Evolutionary conservation across 495 filamentous ascomycete genomes (phyloP).

Genomic region (Tetracladium setigerum): DNA sequence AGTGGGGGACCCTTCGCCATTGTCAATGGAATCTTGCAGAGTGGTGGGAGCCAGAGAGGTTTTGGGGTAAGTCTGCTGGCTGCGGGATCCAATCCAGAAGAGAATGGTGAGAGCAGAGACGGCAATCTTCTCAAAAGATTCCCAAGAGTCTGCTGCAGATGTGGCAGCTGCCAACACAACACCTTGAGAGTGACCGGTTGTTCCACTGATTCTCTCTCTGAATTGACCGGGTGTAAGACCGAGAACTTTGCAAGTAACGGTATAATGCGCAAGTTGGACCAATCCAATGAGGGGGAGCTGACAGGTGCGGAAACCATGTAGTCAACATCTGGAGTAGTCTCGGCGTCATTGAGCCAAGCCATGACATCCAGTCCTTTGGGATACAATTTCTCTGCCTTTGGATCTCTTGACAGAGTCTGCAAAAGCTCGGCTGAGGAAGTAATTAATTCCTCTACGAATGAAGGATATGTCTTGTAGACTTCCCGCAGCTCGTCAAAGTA

Average conservation of each 20-base stretch:
- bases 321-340: slow-evolving; percentile 85
- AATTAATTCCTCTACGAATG: slow-evolving; percentile 81
- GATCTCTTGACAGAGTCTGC: slow-evolving; percentile 74
- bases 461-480: slow-evolving; percentile 82
- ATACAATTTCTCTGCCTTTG: slow-evolving; percentile 88
- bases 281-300: slow-evolving; percentile 90
- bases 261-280: slow-evolving; percentile 90
- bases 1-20: slow-evolving; percentile 88
- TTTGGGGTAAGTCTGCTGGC: slow-evolving; percentile 92
- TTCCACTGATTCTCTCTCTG: slow-evolving; percentile 71
- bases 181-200: slow-evolving; percentile 96
- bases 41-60: slow-evolving; percentile 88
- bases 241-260: slow-evolving; percentile 81
- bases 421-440: slow-evolving; percentile 71
- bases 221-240: slow-evolving; percentile 82
- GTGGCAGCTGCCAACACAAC: slow-evolving; percentile 91
- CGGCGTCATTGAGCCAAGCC: slow-evolving; percentile 80
- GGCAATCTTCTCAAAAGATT: slow-evolving; percentile 71
- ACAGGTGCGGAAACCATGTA: slow-evolving; percentile 97
- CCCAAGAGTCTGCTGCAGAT: slow-evolving; percentile 80
- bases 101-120: slow-evolving; percentile 79
- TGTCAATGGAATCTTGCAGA: slow-evolving; percentile 89
- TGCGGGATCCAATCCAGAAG: slow-evolving; percentile 99
- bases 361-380: slow-evolving; percentile 91
- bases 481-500: slow-evolving; percentile 96